A percentile compares a stretch with the other conserved stretches of the same genome.
Evolutionary conservation across 2,329 filamentous ascomycete species (phyloP).

Genomic region (Fusarium chaquense): DNA sequence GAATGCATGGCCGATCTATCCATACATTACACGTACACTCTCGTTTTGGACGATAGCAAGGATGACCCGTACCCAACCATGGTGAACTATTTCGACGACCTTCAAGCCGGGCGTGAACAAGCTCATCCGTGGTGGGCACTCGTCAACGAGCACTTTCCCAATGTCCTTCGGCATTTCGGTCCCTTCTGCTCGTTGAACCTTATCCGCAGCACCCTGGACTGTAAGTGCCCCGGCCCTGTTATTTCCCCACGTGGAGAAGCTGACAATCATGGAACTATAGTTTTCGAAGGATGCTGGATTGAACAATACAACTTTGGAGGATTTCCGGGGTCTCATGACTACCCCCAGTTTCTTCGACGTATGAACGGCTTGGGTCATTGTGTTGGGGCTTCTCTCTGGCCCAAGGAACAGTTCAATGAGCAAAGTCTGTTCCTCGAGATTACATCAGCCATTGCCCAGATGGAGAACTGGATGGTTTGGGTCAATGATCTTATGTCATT

Average conservation of each 20-base stretch:
- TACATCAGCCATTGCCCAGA: not conserved
- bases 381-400: not conserved
- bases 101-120: not conserved
- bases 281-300: constrained; percentile 3
- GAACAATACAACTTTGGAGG: constrained; percentile 1
- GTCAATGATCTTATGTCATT: constrained; percentile 6
- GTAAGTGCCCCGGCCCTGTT: not conserved
- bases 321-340: not conserved
- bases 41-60: not conserved
- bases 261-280: not conserved
- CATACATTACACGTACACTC: not conserved
- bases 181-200: not conserved
- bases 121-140: not conserved
- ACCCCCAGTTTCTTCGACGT: not conserved
- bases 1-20: not conserved
- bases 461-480: constrained; percentile 11
- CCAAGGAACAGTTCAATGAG: not conserved
- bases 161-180: not conserved
- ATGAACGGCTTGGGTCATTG: not conserved
- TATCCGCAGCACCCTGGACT: not conserved
- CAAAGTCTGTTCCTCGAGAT: not conserved
- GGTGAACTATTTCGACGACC: not conserved
- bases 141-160: not conserved
- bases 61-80: not conserved
- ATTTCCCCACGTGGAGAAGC: not conserved